Evolutionary conservation across 805 yeast genomes (phyloP).

Genomic region (Lachancea thermotolerans): DNA sequence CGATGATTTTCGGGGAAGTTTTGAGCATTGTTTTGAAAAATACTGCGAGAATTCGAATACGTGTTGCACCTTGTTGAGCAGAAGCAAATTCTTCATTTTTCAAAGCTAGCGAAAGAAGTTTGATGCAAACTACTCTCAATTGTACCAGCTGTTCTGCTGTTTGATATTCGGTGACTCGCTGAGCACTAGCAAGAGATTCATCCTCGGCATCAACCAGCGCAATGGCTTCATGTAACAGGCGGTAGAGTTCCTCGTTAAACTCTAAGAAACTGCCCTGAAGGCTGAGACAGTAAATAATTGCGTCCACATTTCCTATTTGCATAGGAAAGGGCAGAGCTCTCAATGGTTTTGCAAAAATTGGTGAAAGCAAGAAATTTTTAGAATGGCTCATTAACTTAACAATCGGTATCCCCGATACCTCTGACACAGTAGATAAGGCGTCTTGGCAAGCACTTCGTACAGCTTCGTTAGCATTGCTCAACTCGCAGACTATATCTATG

Average conservation of each 20-base stretch:
- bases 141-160: constrained; percentile 85
- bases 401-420: constrained; percentile 60
- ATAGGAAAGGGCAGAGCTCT: constrained; percentile 96
- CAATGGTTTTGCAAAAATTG: constrained; percentile 93
- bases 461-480: constrained; percentile 77
- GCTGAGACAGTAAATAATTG: constrained; percentile 84
- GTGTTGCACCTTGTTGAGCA: constrained; percentile 66
- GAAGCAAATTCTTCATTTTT: constrained; percentile 77
- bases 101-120: constrained; percentile 71
- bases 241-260: constrained; percentile 80
- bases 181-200: constrained; percentile 84
- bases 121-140: constrained; percentile 83
- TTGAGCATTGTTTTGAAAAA: constrained; percentile 90
- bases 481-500: constrained; percentile 86
- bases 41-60: constrained; percentile 83
- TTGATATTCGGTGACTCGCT: constrained; percentile 75
- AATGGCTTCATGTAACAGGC: constrained; percentile 82
- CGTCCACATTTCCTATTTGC: constrained; percentile 98
- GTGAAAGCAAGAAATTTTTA: constrained; percentile 74
- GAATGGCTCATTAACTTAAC: constrained; percentile 76
- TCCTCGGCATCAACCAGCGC: constrained; percentile 97
- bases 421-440: constrained; percentile 60
- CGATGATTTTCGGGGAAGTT: constrained; percentile 76
- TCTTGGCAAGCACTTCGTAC: constrained; percentile 79
- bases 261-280: constrained; percentile 75